Evolutionary conservation across 2,329 filamentous ascomycete genomes (phyloP), one percentile per base, ranked within the genome.

Genomic region (Cytospora paraplurivora): DNA sequence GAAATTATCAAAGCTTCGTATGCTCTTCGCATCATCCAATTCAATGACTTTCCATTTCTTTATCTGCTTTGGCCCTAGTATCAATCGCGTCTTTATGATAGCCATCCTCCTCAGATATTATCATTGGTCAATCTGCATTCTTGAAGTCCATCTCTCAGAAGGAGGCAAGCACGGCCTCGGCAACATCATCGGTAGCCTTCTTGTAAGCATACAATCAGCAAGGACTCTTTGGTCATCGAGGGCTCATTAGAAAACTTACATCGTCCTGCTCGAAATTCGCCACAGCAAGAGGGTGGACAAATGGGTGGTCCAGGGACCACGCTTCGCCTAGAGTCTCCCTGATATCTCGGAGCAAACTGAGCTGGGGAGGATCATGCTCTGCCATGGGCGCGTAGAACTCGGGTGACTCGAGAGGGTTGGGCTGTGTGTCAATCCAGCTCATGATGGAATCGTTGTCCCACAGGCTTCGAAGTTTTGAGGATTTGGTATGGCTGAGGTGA

Each of bases 381-480:
- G 10, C 44, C 44, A 47, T 47, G 44, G n/a, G n/a, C 44, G 19
- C n/a, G 44, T 47, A 47, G 44, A 47, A 47, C n/a, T 47, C 44
- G n/a, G 44, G 44, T 47, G n/a, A n/a, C n/a, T 21, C 8, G 2
- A 47, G 10, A 7, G 44, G 44, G n/a, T 47, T 19, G n/a, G n/a
- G 44, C n/a, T 47, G 44, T 7, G n/a, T 21, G n/a, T 47, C 44
- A 12, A 47, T 47, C 44, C 44, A 47, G 44, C 21, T 10, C n/a
- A 47, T 47, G 8, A 47, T 47, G 44, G 21, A 19, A 4, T 47
- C 44, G 44, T 47, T 47, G 44, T 47, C 44, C 44, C 44, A 47
- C 4, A 7, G 19, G n/a, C 7, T 21, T 19, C 21, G 19, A 19
- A 21, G 44, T 12, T 12, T 19, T n/a, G n/a, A n/a, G 10, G 44